Evolutionary conservation across 495 filamentous ascomycete genomes (phyloP).

Genomic region (Penicillium bovifimosum): DNA sequence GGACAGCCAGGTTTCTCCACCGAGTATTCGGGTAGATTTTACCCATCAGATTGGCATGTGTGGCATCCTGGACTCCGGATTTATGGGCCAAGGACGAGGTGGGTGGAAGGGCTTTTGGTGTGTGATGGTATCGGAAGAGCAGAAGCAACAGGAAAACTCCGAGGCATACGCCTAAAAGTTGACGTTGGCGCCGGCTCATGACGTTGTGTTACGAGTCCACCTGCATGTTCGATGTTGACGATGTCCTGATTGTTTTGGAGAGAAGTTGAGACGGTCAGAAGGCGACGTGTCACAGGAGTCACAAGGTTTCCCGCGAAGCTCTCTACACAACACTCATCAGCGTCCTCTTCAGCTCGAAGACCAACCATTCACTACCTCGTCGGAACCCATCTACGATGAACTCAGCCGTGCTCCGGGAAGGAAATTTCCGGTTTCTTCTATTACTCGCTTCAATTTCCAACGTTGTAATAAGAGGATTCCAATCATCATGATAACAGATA

Average conservation of each 20-base stretch:
- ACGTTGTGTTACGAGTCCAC: background rate
- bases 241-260: background rate
- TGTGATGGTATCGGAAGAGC: slow-evolving; percentile 4
- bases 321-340: too few relatives aligned
- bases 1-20: slow-evolving; percentile 13
- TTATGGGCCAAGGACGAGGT: background rate
- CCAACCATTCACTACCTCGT: too few relatives aligned
- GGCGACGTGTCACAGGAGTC: too few relatives aligned
- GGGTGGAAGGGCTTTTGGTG: background rate
- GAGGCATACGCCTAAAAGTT: slow-evolving; percentile 11
- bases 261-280: background rate
- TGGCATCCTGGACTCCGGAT: background rate
- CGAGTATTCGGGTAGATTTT: background rate
- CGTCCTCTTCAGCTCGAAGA: too few relatives aligned
- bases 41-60: background rate
- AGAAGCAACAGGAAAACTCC: slow-evolving; percentile 3
- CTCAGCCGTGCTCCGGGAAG: too few relatives aligned
- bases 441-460: too few relatives aligned
- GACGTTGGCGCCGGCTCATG: slow-evolving; percentile 19
- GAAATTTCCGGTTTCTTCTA: too few relatives aligned
- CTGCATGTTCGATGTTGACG: slow-evolving; percentile 5
- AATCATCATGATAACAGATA: too few relatives aligned
- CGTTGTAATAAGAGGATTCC: too few relatives aligned
- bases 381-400: too few relatives aligned
- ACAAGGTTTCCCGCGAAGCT: too few relatives aligned